Evolutionary conservation across 2,329 filamentous ascomycete genomes (phyloP).

Genomic region (Bretziella fagacearum): DNA sequence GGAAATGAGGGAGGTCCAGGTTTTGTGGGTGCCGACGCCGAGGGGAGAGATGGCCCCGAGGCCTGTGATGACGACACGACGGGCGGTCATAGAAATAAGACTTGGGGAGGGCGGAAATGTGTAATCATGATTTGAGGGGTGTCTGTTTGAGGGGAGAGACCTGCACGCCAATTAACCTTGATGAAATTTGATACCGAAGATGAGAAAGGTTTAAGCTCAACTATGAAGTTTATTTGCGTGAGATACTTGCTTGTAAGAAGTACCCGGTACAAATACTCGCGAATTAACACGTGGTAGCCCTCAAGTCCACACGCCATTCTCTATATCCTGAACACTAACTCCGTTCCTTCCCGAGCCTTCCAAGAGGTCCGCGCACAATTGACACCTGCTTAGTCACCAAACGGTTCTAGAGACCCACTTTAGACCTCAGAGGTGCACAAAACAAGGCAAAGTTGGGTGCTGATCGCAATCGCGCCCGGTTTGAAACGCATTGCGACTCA

Average conservation of each 20-base stretch:
- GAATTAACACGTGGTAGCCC: background rate
- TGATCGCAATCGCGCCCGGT: background rate
- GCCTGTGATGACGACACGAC: conserved; percentile 69
- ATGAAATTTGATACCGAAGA: no score
- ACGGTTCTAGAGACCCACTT: background rate
- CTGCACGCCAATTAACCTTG: no score
- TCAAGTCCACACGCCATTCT: background rate
- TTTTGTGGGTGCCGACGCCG: conserved; percentile 58
- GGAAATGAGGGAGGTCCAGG: conserved; percentile 67
- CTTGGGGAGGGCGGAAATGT: no score
- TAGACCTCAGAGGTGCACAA: background rate
- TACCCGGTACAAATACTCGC: background rate
- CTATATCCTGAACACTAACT: no score
- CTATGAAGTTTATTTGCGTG: no score
- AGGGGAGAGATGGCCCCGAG: conserved; percentile 70
- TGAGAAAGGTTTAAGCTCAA: no score
- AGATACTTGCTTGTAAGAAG: no score
- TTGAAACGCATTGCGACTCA: background rate
- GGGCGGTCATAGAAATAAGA: conserved; percentile 21
- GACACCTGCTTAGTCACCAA: background rate
- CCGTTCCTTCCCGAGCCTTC: no score
- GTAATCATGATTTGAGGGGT: no score
- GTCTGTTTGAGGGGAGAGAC: no score
- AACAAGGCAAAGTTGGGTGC: background rate
- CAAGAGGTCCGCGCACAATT: no score